Evolutionary conservation across 768 basidiomycete species (phyloP).

Genomic region (Dendrothele bispora): DNA sequence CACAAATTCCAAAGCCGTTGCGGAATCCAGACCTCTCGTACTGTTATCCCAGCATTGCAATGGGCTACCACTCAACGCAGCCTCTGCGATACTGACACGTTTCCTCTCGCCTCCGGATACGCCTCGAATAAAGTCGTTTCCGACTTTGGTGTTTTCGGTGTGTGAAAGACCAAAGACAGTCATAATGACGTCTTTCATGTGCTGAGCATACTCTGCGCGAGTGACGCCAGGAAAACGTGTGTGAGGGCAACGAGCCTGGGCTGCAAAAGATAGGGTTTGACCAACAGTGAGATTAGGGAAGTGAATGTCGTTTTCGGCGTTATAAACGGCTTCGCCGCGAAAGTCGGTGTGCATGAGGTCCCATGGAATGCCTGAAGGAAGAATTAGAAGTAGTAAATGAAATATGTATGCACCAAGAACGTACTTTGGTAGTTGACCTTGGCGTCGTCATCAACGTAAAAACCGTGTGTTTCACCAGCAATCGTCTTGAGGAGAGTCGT

Average conservation of each 20-base stretch:
- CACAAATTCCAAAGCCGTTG: slow-evolving; percentile 44
- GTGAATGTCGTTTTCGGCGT: slow-evolving; percentile 46
- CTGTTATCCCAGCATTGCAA: slow-evolving; percentile 51
- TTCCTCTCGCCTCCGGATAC: slow-evolving; percentile 58
- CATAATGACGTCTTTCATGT: slow-evolving; percentile 42
- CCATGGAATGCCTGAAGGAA: slow-evolving; percentile 37
- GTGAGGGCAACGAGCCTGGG: slow-evolving; percentile 44
- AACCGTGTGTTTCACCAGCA: slow-evolving; percentile 32
- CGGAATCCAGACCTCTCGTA: slow-evolving; percentile 21
- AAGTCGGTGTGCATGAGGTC: slow-evolving; percentile 44
- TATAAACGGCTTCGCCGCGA: slow-evolving; percentile 45
- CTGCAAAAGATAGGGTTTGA: slow-evolving; percentile 50
- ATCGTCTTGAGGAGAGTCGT: slow-evolving; percentile 52
- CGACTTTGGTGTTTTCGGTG: slow-evolving; percentile 60
- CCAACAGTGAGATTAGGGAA: slow-evolving; percentile 48
- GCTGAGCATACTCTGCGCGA: slow-evolving; percentile 30
- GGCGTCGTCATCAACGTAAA: slow-evolving; percentile 36
- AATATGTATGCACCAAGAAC: neutral
- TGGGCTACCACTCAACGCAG: slow-evolving; percentile 38
- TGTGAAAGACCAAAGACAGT: slow-evolving; percentile 60
- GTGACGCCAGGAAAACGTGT: slow-evolving; percentile 30
- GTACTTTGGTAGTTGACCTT: slow-evolving; percentile 37
- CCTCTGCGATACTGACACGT: slow-evolving; percentile 60
- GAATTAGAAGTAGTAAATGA: slow-evolving; percentile 6
- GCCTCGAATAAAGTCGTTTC: slow-evolving; percentile 58